Base-by-base conservation (phyloP, 805 yeast species). In the Pichia phayaonensis region DNA sequence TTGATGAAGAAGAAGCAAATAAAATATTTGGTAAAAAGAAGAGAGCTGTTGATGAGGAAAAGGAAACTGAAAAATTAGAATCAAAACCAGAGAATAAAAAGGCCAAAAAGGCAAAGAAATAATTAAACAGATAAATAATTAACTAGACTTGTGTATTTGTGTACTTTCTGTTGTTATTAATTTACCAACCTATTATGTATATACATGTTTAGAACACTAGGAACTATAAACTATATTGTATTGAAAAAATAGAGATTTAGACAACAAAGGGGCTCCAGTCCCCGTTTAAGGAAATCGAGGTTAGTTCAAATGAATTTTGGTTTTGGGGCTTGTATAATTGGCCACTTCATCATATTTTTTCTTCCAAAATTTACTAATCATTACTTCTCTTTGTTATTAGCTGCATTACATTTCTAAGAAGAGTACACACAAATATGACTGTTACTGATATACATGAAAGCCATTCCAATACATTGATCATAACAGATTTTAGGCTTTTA, bases 1-100 rank as follows among this genome's bases (percentile, higher is more conserved):
- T 85, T 50, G 84, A 83, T 59, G 90, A 86, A 55, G 83, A 80
- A 22, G 90, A 81, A 51, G 69, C 83, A 51, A 71, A 76, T 42
- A 74, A 77, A 59, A 72, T 85, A 53, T 74, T 86, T 64, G 82
- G 83, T 44, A 76, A 78, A 57, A 77, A 80, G 63, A 68, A 74
- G 53, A 73, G n/a, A 22, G 38, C 15, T 26, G 20, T 29, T 42
- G 34, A 16, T 21, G 38, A 23, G 27, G 29, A 27, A 23, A n/a
- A 38, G 23, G 40, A 47, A 18, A 4, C 23, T 36, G 40, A 41
- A 34, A 24, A 6, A 15, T 39, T 27, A 44, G 40, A 23, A 22
- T 8, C 24, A 31, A 42, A 27, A 31, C 27, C 44, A 22, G 43
- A 47, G 15, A 4, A 18, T 26, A 39, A 34, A 24, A 23, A 5